phyloP scores from a whole-genome alignment of 1,284 basidiomycete species.

The Papiliotrema flavescens region DNA sequence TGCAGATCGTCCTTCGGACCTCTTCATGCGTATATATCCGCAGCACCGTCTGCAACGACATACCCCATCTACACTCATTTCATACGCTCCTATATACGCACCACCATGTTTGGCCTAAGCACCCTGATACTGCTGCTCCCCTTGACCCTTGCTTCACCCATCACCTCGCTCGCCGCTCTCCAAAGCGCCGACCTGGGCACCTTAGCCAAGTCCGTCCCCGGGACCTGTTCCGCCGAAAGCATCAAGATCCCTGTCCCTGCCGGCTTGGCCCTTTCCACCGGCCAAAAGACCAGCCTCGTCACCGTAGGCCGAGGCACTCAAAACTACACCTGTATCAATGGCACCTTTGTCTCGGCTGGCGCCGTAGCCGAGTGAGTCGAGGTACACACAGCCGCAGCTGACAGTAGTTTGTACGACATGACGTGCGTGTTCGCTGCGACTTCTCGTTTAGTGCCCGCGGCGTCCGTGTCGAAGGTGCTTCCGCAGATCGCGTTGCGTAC shows the following conservation, averaged over 20 bases:
- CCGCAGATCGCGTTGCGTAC: conserved; percentile 16
- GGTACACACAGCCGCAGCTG: neutral
- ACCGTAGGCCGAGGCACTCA: conserved; percentile 30
- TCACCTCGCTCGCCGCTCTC: no score
- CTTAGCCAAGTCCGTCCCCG: neutral
- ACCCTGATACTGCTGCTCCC: no score
- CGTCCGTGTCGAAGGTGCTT: conserved; percentile 9
- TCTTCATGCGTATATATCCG: no score
- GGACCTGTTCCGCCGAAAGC: neutral
- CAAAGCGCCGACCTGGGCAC: no score
- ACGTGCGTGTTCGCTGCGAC: conserved; percentile 54
- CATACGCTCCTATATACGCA: no score
- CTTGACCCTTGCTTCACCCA: no score
- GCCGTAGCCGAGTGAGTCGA: conserved; percentile 36
- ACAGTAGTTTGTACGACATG: conserved; percentile 55
- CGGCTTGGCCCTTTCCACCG: neutral
- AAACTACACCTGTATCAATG: conserved; percentile 37
- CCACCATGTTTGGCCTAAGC: no score
- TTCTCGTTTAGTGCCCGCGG: conserved; percentile 38
- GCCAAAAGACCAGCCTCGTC: conserved; percentile 11
- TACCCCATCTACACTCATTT: no score
- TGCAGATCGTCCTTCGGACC: no score
- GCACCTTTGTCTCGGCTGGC: conserved; percentile 25
- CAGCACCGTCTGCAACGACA: no score
- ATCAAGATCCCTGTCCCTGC: neutral